Conservation (phyloP, 2,329 filamentous ascomycete genomes). For the Metarhizium anisopliae region DNA sequence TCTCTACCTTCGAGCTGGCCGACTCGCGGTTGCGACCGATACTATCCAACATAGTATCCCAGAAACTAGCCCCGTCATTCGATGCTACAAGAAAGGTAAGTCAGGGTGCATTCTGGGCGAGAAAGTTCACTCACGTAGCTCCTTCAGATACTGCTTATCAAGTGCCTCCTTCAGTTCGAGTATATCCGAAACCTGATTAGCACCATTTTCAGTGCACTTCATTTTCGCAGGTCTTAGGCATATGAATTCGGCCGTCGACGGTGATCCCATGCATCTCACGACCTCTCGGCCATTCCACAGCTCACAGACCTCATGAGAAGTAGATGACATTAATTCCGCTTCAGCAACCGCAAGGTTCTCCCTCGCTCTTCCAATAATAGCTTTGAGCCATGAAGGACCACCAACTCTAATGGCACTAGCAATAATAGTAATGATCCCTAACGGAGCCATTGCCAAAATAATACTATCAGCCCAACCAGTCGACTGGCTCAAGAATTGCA, state of each 20-base stretch:
- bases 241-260: conserved; percentile 11
- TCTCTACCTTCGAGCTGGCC: not conserved
- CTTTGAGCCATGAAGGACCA: conserved; percentile 31
- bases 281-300: conserved; percentile 33
- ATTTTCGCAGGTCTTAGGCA: conserved; percentile 1
- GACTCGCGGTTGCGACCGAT: too few species aligned
- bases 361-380: conserved; percentile 34
- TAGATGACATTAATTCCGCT: conserved; percentile 35
- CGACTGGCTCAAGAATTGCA: conserved; percentile 37
- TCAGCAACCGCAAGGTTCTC: conserved; percentile 32
- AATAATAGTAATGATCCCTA: conserved; percentile 35
- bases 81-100: too few species aligned
- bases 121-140: too few species aligned
- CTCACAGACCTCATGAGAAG: conserved; percentile 34
- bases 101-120: too few species aligned
- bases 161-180: too few species aligned
- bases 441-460: conserved; percentile 35
- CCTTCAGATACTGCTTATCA: too few species aligned
- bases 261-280: conserved; percentile 12
- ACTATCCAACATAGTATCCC: too few species aligned
- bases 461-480: conserved; percentile 31
- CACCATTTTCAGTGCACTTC: too few species aligned
- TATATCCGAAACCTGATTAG: not conserved
- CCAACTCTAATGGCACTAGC: conserved; percentile 35
- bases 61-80: too few species aligned